phyloP scores from a whole-genome alignment of 352 stramenopile species.

The Globisporangium sylvaticum region DNA sequence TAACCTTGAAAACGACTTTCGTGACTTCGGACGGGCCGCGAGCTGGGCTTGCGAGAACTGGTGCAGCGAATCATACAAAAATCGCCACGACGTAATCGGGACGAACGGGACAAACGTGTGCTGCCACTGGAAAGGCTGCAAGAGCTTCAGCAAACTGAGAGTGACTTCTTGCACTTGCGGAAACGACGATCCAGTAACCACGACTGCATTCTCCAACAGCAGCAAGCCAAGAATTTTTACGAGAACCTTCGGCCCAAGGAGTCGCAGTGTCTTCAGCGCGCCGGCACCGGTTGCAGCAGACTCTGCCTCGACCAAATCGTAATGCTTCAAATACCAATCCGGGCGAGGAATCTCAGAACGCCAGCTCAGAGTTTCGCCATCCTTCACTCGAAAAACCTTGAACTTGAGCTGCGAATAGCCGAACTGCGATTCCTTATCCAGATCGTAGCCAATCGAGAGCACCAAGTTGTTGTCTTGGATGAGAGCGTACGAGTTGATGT shows the following conservation, averaged over 20 bases:
- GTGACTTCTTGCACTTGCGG: slow-evolving; percentile 72
- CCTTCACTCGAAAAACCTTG: slow-evolving; percentile 56
- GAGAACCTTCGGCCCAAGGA: slow-evolving; percentile 66
- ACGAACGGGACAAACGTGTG: slow-evolving; percentile 78
- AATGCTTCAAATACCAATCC: slow-evolving; percentile 70
- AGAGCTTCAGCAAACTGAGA: slow-evolving; percentile 59
- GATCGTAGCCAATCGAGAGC: slow-evolving; percentile 60
- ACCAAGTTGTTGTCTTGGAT: slow-evolving; percentile 67
- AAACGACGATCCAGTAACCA: slow-evolving; percentile 73
- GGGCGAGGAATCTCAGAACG: slow-evolving; percentile 63
- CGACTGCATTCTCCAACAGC: slow-evolving; percentile 67
- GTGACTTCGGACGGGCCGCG: slow-evolving; percentile 47
- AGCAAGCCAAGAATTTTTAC: slow-evolving; percentile 68
- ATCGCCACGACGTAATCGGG: slow-evolving; percentile 66
- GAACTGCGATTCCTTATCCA: slow-evolving; percentile 7
- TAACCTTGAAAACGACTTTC: slow-evolving; percentile 50
- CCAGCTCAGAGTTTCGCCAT: slow-evolving; percentile 54
- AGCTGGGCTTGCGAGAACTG: slow-evolving; percentile 52
- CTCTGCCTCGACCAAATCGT: slow-evolving; percentile 48
- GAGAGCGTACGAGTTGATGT: slow-evolving; percentile 72
- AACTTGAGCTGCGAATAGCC: slow-evolving; percentile 40
- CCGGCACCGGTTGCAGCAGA: slow-evolving; percentile 32
- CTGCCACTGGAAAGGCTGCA: slow-evolving; percentile 80
- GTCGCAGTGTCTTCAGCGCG: slow-evolving; percentile 49
- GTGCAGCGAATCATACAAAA: slow-evolving; percentile 58